Conservation (phyloP, 2,329 filamentous ascomycete species). For the Ascocoryne sarcoides region DNA sequence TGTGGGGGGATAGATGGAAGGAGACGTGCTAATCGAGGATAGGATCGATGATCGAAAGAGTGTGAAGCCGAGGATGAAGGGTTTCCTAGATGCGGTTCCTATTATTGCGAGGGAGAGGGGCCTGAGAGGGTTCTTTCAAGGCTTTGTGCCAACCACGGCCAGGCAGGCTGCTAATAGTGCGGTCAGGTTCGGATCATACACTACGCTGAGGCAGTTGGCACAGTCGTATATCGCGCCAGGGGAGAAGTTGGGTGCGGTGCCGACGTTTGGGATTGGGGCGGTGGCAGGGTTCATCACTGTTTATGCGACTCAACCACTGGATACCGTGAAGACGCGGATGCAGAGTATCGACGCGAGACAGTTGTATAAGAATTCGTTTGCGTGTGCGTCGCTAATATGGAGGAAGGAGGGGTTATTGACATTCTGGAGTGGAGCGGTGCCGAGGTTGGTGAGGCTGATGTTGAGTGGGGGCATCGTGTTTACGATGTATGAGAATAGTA, state of each 20-base stretch:
- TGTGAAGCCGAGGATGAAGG: slow-evolving; percentile 74
- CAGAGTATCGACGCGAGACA: slow-evolving; percentile 81
- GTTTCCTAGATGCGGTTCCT: slow-evolving; percentile 82
- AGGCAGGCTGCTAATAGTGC: slow-evolving; percentile 93
- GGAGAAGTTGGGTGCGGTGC: slow-evolving; percentile 81
- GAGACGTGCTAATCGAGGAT: slow-evolving; percentile 4
- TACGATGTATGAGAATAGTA: slow-evolving; percentile 96
- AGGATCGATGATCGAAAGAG: slow-evolving; percentile 93
- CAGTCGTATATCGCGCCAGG: slow-evolving; percentile 88
- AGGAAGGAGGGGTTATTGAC: slow-evolving; percentile 82
- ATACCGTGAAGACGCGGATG: slow-evolving; percentile 97
- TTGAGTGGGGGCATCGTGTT: slow-evolving; percentile 96
- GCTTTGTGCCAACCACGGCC: slow-evolving; percentile 89
- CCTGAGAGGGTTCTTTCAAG: slow-evolving; percentile 89
- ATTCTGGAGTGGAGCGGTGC: slow-evolving; percentile 90
- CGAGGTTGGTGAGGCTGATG: slow-evolving; percentile 73
- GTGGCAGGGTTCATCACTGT: slow-evolving; percentile 88
- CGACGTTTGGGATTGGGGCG: slow-evolving; percentile 86
- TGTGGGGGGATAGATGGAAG: too few species aligned
- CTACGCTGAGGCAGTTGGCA: slow-evolving; percentile 79
- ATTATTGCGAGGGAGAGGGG: slow-evolving; percentile 86
- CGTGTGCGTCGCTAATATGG: slow-evolving; percentile 75
- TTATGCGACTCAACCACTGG: slow-evolving; percentile 64
- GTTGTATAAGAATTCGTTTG: slow-evolving; percentile 79
- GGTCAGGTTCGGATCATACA: slow-evolving; percentile 84